Conservation (phyloP, 768 basidiomycete species). For the Pisolithus sp. region DNA sequence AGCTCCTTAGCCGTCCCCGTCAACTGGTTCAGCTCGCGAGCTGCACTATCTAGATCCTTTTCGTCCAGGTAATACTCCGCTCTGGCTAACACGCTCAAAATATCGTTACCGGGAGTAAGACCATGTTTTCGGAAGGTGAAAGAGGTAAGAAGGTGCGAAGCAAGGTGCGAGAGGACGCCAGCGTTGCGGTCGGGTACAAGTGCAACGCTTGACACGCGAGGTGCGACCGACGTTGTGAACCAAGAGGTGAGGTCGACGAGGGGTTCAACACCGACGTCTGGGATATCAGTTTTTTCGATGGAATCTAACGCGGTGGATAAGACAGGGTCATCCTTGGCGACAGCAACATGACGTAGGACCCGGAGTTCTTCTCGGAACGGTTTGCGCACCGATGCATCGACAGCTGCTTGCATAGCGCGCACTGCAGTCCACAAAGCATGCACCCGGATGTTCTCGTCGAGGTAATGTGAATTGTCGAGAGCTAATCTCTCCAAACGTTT, state of each 20-base stretch:
- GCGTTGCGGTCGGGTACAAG: slow-evolving; percentile 89
- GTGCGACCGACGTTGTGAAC: slow-evolving; percentile 80
- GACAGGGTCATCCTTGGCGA: slow-evolving; percentile 64
- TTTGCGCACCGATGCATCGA: slow-evolving; percentile 60
- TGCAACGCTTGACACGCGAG: slow-evolving; percentile 81
- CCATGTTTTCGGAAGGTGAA: slow-evolving; percentile 80
- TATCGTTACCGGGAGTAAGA: slow-evolving; percentile 66
- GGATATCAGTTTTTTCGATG: slow-evolving; percentile 64
- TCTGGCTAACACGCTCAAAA: slow-evolving; percentile 78
- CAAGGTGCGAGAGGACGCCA: slow-evolving; percentile 80
- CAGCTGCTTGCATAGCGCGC: slow-evolving; percentile 66
- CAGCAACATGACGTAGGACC: slow-evolving; percentile 67
- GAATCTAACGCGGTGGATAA: slow-evolving; percentile 60
- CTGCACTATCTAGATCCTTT: slow-evolving; percentile 79
- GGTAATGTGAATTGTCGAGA: slow-evolving; percentile 82
- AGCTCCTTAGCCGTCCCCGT: slow-evolving; percentile 72
- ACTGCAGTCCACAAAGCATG: slow-evolving; percentile 92
- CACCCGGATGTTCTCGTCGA: slow-evolving; percentile 89
- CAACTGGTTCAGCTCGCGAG: slow-evolving; percentile 88
- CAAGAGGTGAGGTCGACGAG: slow-evolving; percentile 86
- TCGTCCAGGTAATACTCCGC: slow-evolving; percentile 87
- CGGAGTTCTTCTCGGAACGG: slow-evolving; percentile 91
- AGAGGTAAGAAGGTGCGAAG: slow-evolving; percentile 68
- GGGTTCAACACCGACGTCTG: slow-evolving; percentile 80
- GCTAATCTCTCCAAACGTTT: slow-evolving; percentile 89